Conservation (phyloP, 1,284 basidiomycete genomes). For the Trametes hirsuta region DNA sequence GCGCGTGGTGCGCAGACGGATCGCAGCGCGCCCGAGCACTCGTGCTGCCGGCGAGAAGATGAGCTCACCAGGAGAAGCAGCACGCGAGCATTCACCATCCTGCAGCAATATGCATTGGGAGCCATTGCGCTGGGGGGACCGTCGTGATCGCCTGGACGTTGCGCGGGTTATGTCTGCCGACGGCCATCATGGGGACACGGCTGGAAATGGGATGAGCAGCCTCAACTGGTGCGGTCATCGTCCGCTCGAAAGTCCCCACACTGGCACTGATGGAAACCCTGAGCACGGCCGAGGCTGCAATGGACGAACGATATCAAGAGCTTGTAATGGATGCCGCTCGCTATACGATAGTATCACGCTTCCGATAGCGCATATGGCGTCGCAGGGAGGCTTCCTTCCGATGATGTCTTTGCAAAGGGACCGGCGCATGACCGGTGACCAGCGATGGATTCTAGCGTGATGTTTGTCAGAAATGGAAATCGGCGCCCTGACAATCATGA, state of each 20-base stretch:
- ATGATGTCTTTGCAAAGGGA: background rate
- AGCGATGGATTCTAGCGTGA: background rate
- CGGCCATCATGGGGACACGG: background rate
- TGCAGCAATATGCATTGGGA: conserved; percentile 1
- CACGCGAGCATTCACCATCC: conserved; percentile 11
- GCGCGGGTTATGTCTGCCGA: background rate
- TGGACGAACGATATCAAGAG: background rate
- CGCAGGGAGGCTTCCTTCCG: background rate
- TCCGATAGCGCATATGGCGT: conserved; percentile 11
- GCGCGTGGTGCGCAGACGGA: background rate
- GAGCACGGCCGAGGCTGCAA: background rate
- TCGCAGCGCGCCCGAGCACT: background rate
- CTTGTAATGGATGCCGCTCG: background rate
- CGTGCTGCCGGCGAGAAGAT: background rate
- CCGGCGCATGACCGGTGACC: conserved; percentile 5
- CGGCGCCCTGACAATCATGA: background rate
- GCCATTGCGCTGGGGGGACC: background rate
- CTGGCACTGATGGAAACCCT: background rate
- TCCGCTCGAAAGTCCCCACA: background rate
- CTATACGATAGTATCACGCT: background rate
- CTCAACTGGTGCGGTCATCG: too few species aligned
- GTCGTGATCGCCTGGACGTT: background rate
- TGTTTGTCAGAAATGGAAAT: background rate
- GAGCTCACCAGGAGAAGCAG: conserved; percentile 3
- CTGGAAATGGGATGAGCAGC: background rate